phyloP scores from a whole-genome alignment of 805 yeast species.

The Kazachstania martiniae region DNA sequence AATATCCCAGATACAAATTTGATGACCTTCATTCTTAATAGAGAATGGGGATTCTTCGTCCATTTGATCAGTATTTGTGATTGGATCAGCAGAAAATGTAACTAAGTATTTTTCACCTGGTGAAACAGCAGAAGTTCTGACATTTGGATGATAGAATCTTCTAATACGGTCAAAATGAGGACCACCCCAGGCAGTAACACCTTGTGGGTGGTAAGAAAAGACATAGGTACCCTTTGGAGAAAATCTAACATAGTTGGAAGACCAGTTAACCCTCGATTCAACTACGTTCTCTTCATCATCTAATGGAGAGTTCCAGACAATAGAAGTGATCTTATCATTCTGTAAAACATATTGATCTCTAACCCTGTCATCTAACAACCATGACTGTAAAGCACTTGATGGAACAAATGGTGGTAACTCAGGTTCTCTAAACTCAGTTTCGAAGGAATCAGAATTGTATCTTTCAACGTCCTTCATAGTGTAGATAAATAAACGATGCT shows the following conservation, averaged over 20 bases:
- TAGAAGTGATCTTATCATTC: slow-evolving; percentile 67
- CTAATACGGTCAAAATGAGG: slow-evolving; percentile 58
- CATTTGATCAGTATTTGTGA: slow-evolving; percentile 49
- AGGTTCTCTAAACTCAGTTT: slow-evolving; percentile 61
- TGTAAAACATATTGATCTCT: slow-evolving; percentile 87
- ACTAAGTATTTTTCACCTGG: slow-evolving; percentile 87
- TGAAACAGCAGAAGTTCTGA: slow-evolving; percentile 80
- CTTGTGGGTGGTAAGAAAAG: slow-evolving; percentile 84
- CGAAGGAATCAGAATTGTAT: slow-evolving; percentile 50
- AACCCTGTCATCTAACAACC: slow-evolving; percentile 82
- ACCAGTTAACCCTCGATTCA: slow-evolving; percentile 76
- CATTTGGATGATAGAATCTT: slow-evolving; percentile 81
- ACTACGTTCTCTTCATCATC: slow-evolving; percentile 50
- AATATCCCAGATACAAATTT: slow-evolving; percentile 88
- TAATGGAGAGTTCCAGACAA: slow-evolving; percentile 73
- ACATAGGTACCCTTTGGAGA: slow-evolving; percentile 89
- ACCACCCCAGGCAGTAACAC: slow-evolving; percentile 96
- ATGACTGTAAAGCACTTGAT: slow-evolving; percentile 73
- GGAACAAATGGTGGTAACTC: slow-evolving; percentile 58
- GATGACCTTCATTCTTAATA: slow-evolving; percentile 83
- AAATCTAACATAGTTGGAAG: slow-evolving; percentile 77
- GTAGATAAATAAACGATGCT: slow-evolving; percentile 82
- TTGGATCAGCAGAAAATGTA: slow-evolving; percentile 81
- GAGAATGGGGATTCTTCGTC: slow-evolving; percentile 71
- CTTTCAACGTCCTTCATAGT: slow-evolving; percentile 73